A percentile compares a stretch with the other conserved stretches of the same genome.
Evolutionary conservation across 2,329 filamentous ascomycete genomes (phyloP).

Genomic region (Tetracladium maxilliforme): DNA sequence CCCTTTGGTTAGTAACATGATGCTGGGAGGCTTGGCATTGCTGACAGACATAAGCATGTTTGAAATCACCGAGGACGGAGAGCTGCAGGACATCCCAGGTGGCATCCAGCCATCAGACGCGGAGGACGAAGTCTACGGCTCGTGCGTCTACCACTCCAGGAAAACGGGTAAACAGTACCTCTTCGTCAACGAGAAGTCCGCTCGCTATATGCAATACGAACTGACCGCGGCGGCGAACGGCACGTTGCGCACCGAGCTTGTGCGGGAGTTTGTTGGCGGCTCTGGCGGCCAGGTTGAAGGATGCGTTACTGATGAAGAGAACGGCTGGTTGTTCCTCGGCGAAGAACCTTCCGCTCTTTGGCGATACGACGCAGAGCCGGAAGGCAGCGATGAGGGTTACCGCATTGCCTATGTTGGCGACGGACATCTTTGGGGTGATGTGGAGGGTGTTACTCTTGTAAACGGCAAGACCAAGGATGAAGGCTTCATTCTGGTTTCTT

Average conservation of each 20-base stretch:
- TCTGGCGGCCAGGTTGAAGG: slow-evolving; percentile 37
- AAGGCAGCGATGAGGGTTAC: slow-evolving; percentile 17
- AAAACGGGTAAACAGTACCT: slow-evolving; percentile 32
- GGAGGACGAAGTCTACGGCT: slow-evolving; percentile 33
- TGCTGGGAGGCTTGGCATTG: not conserved
- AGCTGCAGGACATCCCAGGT: slow-evolving; percentile 24
- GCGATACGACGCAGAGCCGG: slow-evolving; percentile 35
- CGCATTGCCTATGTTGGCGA: slow-evolving; percentile 27
- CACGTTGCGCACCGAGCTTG: slow-evolving; percentile 27
- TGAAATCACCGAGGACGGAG: slow-evolving; percentile 29
- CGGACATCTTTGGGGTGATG: slow-evolving; percentile 31
- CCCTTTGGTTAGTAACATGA: slow-evolving; percentile 30
- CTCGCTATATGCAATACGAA: slow-evolving; percentile 37
- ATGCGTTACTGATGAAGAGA: slow-evolving; percentile 34
- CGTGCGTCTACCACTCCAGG: slow-evolving; percentile 32
- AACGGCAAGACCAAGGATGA: slow-evolving; percentile 24
- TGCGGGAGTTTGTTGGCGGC: slow-evolving; percentile 33
- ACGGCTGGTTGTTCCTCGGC: slow-evolving; percentile 32
- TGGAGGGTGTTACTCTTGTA: slow-evolving; percentile 36
- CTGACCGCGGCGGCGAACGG: slow-evolving; percentile 23
- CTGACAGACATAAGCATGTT: slow-evolving; percentile 21
- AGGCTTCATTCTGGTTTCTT: slow-evolving; percentile 35
- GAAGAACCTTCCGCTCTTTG: slow-evolving; percentile 36
- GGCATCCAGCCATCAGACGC: slow-evolving; percentile 28
- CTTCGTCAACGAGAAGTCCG: slow-evolving; percentile 37